A percentile compares a stretch with the other conserved stretches of the same genome.
These are phyloP conservation scores for Dictyostelium discoideum DNA, from an alignment of 78 protist species.

Conservation along the genomic window dicty_2.7 NC_007091.3:3361501-3362000, in stretches of 20 bases:
- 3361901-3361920: not conserved
- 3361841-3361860: not conserved
- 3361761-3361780: not conserved
- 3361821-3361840: not conserved
- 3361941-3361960: not conserved
- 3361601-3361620: not conserved
- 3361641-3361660: not conserved
- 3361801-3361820: too few relatives aligned
- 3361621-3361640: not conserved
- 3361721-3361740: not conserved
- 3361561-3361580: not conserved
- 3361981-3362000: not conserved
- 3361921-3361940: constrained; percentile 13
- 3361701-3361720: too few relatives aligned
- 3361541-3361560: not conserved
- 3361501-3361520: not conserved
- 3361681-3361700: too few relatives aligned
- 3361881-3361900: not conserved
- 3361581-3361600: not conserved
- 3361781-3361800: not conserved
- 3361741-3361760: not conserved
- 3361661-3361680: not conserved
- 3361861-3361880: not conserved
- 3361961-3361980: not conserved
- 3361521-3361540: not conserved